Evolutionary conservation across 2,329 filamentous ascomycete species (phyloP).

Genomic region (Penicillium thymicola): DNA sequence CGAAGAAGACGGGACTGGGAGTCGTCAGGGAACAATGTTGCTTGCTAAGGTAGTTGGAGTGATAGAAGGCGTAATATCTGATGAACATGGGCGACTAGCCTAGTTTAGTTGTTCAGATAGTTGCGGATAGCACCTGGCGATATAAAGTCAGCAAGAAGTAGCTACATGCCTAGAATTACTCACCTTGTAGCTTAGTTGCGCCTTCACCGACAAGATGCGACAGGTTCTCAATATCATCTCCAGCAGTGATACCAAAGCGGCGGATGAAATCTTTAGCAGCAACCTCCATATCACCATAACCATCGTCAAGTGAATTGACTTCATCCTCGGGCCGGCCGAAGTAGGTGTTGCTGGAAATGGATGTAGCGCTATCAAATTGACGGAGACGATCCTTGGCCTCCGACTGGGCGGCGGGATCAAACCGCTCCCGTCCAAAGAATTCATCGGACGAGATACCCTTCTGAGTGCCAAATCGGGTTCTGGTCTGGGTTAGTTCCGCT

Average conservation of each 20-base stretch:
- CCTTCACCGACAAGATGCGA: slow-evolving; percentile 80
- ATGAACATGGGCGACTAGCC: slow-evolving; percentile 14
- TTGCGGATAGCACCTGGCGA: slow-evolving; percentile 45
- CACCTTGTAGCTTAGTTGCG: slow-evolving; percentile 76
- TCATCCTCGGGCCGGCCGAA: slow-evolving; percentile 92
- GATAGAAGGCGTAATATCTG: slow-evolving; percentile 12
- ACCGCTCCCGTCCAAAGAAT: slow-evolving; percentile 90
- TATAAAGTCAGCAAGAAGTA: slow-evolving; percentile 9
- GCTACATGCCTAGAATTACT: slow-evolving; percentile 5
- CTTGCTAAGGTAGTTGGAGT: slow-evolving; percentile 20
- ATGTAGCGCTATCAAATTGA: slow-evolving; percentile 85
- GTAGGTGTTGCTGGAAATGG: slow-evolving; percentile 96
- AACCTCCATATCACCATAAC: slow-evolving; percentile 85
- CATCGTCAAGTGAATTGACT: slow-evolving; percentile 60
- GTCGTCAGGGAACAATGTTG: slow-evolving; percentile 18
- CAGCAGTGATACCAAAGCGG: slow-evolving; percentile 91
- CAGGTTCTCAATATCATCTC: slow-evolving; percentile 91
- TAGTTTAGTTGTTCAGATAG: slow-evolving; percentile 51
- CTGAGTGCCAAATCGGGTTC: slow-evolving; percentile 82
- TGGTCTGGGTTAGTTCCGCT: slow-evolving; percentile 79
- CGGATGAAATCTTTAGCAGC: slow-evolving; percentile 95
- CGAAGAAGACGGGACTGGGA: neutral
- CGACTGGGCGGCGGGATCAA: slow-evolving; percentile 72
- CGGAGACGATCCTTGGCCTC: slow-evolving; percentile 86
- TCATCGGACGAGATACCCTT: slow-evolving; percentile 98